Base-by-base conservation (phyloP, 2,329 filamentous ascomycete species). In the Xylaria sp. region DNA sequence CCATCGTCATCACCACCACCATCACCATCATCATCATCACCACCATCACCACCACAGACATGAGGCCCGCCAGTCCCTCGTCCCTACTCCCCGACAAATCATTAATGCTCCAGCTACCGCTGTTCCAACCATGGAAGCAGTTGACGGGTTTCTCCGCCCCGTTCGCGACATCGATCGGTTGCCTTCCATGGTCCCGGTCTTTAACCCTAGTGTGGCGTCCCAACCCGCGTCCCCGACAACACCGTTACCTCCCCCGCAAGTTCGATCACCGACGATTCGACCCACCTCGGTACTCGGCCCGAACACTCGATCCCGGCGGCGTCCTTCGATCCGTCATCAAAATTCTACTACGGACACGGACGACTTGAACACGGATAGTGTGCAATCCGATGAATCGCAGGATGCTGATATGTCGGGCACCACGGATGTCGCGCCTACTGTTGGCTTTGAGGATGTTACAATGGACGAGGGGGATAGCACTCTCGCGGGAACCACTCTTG, bases 191-290 rank as follows among this genome's bases (percentile, higher is more conserved):
- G 85, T 91, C 53, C 88, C 91, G 6, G 87, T 90, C 48, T 84
- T 90, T 62, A 88, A 92, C 70, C 85, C 87, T 11, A 90, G 92
- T 61, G 82, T 94, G 62, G 87, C 88, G 50, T 98, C 95, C n/a
- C 94, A 97, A 78, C 96, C 96, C 8, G 92, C 94, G 65, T 98
- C 94, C 12, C 94, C 94, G 0, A 96, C 93, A 6, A 97, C 94
- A 0, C 94, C 94, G 14, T 85, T 92, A 53, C 91, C 91, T 55
- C 89, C 91, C 1, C 83, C 89, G 30, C 90, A 91, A 81, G 78
- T 86, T 68, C 79, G 84, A 75, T 88, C 88, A 42, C 85, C 87
- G 5, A 85, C 85, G 9, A 84, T 85, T 67, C 87, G 82, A 69
- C 85, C 84, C 30, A 84, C 81, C 21, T 87, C 85, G 54, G 85